These are phyloP conservation scores for Mucor piriformis DNA, from an alignment of 371 early-diverging fungal genomes.

Conservation along the genomic window DNA sequence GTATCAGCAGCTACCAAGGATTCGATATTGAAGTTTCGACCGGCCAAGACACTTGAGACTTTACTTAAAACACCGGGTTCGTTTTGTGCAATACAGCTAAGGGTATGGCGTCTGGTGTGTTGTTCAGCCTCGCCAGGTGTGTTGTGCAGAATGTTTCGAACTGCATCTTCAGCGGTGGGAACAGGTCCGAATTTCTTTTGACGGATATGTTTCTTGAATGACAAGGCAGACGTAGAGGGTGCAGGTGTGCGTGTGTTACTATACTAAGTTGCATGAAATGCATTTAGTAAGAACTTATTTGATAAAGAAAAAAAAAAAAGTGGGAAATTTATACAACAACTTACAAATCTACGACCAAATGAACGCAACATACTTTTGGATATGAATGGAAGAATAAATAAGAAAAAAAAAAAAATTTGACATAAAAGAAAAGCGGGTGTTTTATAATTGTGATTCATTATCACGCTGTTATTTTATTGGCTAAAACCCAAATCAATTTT, in stretches of 20 bases:
- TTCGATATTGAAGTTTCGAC: conserved; percentile 95
- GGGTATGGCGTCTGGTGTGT: conserved; percentile 74
- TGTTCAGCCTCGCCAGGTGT: conserved; percentile 68
- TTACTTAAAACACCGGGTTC: conserved; percentile 94
- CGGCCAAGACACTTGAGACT: conserved; percentile 90
- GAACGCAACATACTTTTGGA: no score
- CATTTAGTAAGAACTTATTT: no score
- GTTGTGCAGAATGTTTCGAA: conserved; percentile 87
- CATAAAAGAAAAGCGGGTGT: not conserved
- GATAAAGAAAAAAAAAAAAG: no score
- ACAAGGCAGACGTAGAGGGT: conserved; percentile 56
- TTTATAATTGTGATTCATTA: not conserved
- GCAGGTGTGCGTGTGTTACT: not conserved
- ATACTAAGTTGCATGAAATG: not conserved
- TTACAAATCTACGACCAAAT: no score
- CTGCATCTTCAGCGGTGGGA: conserved; percentile 77
- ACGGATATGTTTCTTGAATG: conserved; percentile 54
- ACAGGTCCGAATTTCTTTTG: conserved; percentile 52
- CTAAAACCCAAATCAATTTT: not conserved
- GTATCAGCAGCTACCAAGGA: conserved; percentile 92
- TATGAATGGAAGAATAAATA: no score
- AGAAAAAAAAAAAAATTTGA: not conserved
- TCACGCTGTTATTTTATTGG: not conserved
- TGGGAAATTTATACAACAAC: no score
- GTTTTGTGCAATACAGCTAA: conserved; percentile 93